A percentile compares a stretch with the other conserved stretches of the same genome.
Evolutionary conservation across 129 eudicot species (phyloP).

Genomic region (Logfia minima): DNA sequence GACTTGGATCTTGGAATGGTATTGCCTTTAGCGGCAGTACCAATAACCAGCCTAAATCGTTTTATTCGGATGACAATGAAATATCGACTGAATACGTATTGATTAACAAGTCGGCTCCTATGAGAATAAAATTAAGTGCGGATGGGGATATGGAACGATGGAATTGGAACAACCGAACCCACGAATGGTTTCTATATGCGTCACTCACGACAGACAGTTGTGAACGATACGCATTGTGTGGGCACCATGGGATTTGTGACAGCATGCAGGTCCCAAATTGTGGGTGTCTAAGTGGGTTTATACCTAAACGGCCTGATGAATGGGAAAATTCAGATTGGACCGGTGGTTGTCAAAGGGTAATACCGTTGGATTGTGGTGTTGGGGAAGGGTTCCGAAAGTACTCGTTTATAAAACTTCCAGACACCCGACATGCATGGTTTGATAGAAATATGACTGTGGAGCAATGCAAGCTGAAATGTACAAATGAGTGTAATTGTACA

Average conservation of each 20-base stretch:
- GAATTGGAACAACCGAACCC: neutral
- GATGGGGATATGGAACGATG: neutral
- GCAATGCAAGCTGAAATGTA: conserved; percentile 30
- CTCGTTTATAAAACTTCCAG: conserved; percentile 25
- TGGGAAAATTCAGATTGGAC: conserved; percentile 7
- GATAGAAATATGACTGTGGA: conserved; percentile 29
- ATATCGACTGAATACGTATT: neutral
- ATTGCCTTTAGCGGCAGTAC: conserved; percentile 22
- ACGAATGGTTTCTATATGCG: neutral
- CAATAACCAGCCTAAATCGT: neutral
- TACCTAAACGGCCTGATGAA: neutral
- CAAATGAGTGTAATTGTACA: conserved; percentile 34
- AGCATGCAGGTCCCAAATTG: conserved; percentile 5
- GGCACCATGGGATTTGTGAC: conserved; percentile 19
- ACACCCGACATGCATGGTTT: conserved; percentile 32
- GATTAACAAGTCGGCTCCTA: neutral
- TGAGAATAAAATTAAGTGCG: neutral
- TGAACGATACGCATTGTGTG: conserved; percentile 14
- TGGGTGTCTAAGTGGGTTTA: conserved; percentile 27
- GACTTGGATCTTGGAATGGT: conserved; percentile 43
- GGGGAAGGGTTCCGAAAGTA: conserved; percentile 28
- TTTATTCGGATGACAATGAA: conserved; percentile 15
- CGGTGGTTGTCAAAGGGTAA: conserved; percentile 6
- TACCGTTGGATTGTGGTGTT: neutral
- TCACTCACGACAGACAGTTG: neutral